Conservation (phyloP, 2,329 filamentous ascomycete species). For the Pestalotiopsis sp. region DNA sequence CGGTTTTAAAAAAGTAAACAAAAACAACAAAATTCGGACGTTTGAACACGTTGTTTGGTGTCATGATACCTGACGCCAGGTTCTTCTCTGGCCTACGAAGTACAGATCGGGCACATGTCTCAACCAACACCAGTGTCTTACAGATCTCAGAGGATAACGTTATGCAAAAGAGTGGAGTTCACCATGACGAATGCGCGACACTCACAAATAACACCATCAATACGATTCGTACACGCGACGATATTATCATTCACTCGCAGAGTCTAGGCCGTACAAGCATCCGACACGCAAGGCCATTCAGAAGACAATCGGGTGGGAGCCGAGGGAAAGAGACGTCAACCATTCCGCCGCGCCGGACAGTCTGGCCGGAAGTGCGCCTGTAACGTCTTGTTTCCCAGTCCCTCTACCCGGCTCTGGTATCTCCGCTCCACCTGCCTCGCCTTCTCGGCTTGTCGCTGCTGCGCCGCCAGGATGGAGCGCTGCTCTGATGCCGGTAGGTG, state of each 20-base stretch:
- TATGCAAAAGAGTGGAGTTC: not conserved
- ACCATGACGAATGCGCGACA: not conserved
- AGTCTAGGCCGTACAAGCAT: not conserved
- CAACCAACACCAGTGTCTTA: not conserved
- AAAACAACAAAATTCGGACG: not conserved
- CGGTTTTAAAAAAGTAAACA: not conserved
- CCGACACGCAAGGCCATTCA: not conserved
- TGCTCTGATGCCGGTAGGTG: constrained; percentile 32
- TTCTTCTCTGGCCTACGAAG: not conserved
- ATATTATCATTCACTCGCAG: not conserved
- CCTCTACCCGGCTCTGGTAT: constrained; percentile 21
- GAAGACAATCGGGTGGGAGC: not conserved
- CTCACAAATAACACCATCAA: not conserved
- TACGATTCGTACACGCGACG: not conserved
- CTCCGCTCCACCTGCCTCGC: constrained; percentile 20
- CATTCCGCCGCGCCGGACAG: not conserved
- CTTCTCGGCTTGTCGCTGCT: constrained; percentile 29
- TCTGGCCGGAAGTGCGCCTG: constrained; percentile 20
- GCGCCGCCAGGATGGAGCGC: constrained; percentile 25
- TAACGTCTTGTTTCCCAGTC: constrained; percentile 22
- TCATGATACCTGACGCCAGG: not conserved
- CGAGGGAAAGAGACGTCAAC: not conserved
- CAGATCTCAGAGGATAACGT: not conserved
- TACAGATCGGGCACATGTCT: not conserved
- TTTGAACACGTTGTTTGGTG: not conserved